Evolutionary conservation across 495 filamentous ascomycete genomes (phyloP), one percentile per base, ranked within the genome.

Genomic region (Penicillium crystallinum): DNA sequence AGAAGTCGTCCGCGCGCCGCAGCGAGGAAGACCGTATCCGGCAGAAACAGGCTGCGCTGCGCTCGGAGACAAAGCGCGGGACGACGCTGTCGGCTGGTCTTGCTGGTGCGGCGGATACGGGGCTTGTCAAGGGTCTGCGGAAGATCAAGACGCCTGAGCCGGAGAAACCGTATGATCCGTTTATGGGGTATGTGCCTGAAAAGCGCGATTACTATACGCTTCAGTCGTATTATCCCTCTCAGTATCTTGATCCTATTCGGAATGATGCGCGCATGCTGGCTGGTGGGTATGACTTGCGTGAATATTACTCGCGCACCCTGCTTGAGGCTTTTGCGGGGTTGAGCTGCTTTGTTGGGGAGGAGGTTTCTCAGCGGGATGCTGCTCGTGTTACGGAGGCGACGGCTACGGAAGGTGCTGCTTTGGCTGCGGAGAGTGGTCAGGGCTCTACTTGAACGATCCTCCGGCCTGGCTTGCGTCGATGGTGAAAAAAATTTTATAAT

Each of bases 251-350:
- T 9, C 68, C 71, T 18, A 76, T 82, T 22, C 80, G 80, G 39
- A 80, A 78, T 10, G 79, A 87, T 63, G 62, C 73, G 2, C 69
- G 71, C 8, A 79, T 85, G 57, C 73, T 75, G n/a, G 88, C 87
- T 25, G 91, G 92, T 36, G 93, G 93, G 0, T 97, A 91, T 64
- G 83, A 85, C 61, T 71, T 95, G 30, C 67, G 71, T 12, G 91
- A 95, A 60, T 97, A 91, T 58, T 90, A 86, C 62, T 72, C 82
- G 22, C 75, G 90, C 19, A 84, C 87, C 17, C 68, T 97, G 70
- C 82, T 88, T 58, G 91, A 96, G 63, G 91, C 92, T 0, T 98
- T 96, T 70, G 81, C 87, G 0, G 93, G 93, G 0, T 66, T 98
- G 56, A 91, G 88, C 1, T 85, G 89, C 38, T 87, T 96, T 58